phyloP scores from a whole-genome alignment of 495 filamentous ascomycete species.

The Astrocystis sublimbata region DNA sequence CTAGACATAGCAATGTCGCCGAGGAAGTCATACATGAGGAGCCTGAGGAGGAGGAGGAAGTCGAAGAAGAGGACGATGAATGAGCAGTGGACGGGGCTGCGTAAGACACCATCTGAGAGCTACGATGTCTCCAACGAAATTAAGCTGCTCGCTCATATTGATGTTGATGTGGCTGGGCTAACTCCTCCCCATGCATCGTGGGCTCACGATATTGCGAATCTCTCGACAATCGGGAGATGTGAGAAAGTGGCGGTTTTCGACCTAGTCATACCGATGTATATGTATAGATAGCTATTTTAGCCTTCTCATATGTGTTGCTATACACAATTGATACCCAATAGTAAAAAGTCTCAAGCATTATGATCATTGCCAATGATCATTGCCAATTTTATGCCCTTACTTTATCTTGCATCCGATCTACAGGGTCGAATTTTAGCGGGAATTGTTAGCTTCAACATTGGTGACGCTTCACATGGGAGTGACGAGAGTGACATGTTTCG shows the following conservation, averaged over 20 bases:
- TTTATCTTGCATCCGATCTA: too few species aligned
- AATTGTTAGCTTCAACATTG: too few species aligned
- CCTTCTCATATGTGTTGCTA: background rate
- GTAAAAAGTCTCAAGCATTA: background rate
- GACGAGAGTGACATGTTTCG: background rate
- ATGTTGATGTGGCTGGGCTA: background rate
- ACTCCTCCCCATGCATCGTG: background rate
- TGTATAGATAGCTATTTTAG: background rate
- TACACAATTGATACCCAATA: conserved; percentile 10
- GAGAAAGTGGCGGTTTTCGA: background rate
- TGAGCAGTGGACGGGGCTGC: background rate
- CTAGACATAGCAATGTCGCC: conserved; percentile 32
- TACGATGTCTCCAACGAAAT: background rate
- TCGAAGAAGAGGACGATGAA: conserved; percentile 20
- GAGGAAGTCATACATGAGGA: conserved; percentile 30
- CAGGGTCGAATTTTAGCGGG: too few species aligned
- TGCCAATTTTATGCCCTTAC: too few species aligned
- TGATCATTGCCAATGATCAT: background rate
- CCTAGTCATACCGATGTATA: background rate
- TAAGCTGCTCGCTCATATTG: too few species aligned
- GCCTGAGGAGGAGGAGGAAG: conserved; percentile 28
- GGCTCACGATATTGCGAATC: background rate
- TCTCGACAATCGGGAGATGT: background rate
- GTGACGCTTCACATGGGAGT: background rate
- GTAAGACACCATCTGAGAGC: background rate